Conservation (phyloP, 805 yeast genomes). For the Kuraishia ogatae region DNA sequence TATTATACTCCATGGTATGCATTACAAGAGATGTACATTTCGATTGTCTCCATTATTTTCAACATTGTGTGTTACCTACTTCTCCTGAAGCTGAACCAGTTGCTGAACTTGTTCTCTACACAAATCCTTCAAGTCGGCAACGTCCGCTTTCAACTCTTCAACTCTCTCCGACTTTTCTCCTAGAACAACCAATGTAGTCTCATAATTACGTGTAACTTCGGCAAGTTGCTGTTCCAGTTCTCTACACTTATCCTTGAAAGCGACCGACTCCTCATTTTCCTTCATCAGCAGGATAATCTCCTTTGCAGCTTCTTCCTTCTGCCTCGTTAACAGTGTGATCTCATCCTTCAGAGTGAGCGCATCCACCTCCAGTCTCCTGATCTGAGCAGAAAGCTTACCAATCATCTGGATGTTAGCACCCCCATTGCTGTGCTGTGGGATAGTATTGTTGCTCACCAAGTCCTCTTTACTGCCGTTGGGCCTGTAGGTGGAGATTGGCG, state of each 20-base stretch:
- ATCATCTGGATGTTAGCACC: slow-evolving; percentile 47
- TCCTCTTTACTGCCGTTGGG: slow-evolving; percentile 3
- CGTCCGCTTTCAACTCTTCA: slow-evolving; percentile 82
- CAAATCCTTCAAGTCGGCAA: slow-evolving; percentile 79
- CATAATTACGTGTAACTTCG: slow-evolving; percentile 28
- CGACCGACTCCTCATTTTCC: slow-evolving; percentile 37
- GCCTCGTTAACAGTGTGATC: slow-evolving; percentile 38
- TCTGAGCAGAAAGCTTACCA: slow-evolving; percentile 65
- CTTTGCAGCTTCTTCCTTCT: slow-evolving; percentile 58
- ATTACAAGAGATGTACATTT: no score
- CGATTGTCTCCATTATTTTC: no score
- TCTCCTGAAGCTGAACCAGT: slow-evolving; percentile 55
- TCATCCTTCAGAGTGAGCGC: slow-evolving; percentile 57
- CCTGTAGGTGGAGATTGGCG: slow-evolving; percentile 10
- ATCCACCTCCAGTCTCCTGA: slow-evolving; percentile 77
- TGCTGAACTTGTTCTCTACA: slow-evolving; percentile 81
- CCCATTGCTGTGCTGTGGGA: slow-evolving; percentile 5
- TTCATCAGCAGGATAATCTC: slow-evolving; percentile 56
- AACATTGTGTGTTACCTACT: slow-evolving; percentile 4
- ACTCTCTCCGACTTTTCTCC: slow-evolving; percentile 87
- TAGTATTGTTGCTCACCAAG: slow-evolving; percentile 1
- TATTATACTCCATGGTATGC: neutral
- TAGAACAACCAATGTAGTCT: slow-evolving; percentile 56
- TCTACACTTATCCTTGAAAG: slow-evolving; percentile 23
- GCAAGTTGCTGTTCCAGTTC: slow-evolving; percentile 22